Conservation (phyloP, 192 early-diverging fungal species). For the Backusella tuberculispora region DNA sequence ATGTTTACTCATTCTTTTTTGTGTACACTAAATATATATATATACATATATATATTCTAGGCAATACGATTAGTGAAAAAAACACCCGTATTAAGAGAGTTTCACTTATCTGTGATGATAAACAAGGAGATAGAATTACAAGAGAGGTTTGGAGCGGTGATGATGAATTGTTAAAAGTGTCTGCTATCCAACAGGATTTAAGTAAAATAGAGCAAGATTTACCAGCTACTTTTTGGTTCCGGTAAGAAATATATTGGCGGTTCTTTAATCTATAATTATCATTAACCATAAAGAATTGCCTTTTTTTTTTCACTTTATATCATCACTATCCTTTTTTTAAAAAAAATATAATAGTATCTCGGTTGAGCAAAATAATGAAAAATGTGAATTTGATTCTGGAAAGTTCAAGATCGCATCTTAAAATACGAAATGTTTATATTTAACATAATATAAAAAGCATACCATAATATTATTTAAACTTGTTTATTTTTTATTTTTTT, state of each 20-base stretch:
- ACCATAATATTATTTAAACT: constrained; percentile 17
- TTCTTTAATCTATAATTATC: constrained; percentile 23
- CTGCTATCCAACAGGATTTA: constrained; percentile 23
- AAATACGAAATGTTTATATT: background rate
- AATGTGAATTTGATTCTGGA: constrained; percentile 16
- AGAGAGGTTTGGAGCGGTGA: constrained; percentile 9
- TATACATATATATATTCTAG: background rate
- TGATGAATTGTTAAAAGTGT: constrained; percentile 9
- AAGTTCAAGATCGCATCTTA: constrained; percentile 14
- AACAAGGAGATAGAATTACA: background rate
- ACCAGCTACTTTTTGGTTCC: constrained; percentile 24
- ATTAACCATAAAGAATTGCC: background rate
- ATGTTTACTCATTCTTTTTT: background rate
- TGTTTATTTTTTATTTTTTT: background rate
- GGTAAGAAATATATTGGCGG: constrained; percentile 15
- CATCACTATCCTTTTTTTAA: background rate
- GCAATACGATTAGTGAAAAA: background rate
- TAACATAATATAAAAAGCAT: background rate
- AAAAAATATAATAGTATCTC: background rate
- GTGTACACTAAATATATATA: background rate
- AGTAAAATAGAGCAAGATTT: background rate
- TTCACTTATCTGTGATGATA: background rate
- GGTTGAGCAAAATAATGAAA: constrained; percentile 5
- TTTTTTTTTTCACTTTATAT: background rate
- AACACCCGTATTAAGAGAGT: constrained; percentile 1